Evolutionary conservation across 768 basidiomycete species (phyloP).

Genomic region (Sarcodon sp.): DNA sequence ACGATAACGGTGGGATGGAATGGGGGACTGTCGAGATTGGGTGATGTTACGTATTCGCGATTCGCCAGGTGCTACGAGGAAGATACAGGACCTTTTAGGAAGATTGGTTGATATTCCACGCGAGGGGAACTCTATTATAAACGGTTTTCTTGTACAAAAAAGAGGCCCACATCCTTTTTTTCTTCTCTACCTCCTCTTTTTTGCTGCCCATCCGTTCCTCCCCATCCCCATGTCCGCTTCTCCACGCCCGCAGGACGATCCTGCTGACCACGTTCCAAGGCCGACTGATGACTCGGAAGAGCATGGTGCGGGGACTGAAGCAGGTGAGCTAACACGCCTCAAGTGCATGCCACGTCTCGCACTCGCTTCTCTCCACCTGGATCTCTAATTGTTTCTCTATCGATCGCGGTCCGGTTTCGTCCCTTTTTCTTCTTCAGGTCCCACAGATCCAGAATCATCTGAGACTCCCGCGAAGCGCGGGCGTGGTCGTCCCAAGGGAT

Average conservation of each 20-base stretch:
- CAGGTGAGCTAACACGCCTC: constrained; percentile 11
- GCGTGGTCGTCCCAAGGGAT: constrained; percentile 83
- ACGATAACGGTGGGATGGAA: constrained; percentile 12
- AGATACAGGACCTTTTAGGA: not conserved
- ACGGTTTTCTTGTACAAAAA: constrained; percentile 24
- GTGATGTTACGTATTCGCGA: constrained; percentile 1
- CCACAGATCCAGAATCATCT: constrained; percentile 14
- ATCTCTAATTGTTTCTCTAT: no score
- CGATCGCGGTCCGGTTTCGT: no score
- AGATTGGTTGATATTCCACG: constrained; percentile 30
- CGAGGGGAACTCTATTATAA: constrained; percentile 60
- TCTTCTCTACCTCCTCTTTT: constrained; percentile 45
- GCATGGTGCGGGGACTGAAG: constrained; percentile 22
- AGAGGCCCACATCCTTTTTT: not conserved
- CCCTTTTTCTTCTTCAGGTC: not conserved
- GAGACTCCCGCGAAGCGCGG: constrained; percentile 51
- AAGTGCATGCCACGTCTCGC: not conserved
- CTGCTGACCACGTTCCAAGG: constrained; percentile 30
- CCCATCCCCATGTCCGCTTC: constrained; percentile 46
- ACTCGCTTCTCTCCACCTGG: no score
- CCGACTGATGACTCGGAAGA: constrained; percentile 41
- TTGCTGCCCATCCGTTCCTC: constrained; percentile 30
- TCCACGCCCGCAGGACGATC: constrained; percentile 38
- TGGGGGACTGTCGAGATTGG: not conserved
- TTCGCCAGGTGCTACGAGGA: no score